Evolutionary conservation across 495 filamentous ascomycete genomes (phyloP), one percentile per base, ranked within the genome.

Genomic region (Aspergillus steynii): DNA sequence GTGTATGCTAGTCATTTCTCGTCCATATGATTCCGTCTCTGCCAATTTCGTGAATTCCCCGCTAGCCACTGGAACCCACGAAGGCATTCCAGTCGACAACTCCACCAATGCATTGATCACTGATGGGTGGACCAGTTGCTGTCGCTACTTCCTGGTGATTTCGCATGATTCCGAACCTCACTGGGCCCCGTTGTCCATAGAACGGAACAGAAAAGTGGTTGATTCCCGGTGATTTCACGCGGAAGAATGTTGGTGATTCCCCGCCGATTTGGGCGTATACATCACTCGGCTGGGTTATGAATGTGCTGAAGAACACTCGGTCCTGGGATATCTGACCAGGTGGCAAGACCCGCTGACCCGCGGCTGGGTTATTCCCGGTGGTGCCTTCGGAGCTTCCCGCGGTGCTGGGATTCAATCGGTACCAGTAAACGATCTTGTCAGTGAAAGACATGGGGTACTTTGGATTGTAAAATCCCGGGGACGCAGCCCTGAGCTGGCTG

Each of bases 381-480:
- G 71, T 75, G 1, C 73, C 76, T 25, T 67, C 66, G 53, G 65
- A 61, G 59, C 67, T 77, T 26, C 78, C 72, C 10, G 73, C 71
- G 49, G 66, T 51, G 50, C 68, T 68, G 26, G 77, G 77, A 27
- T 74, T 77, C 4, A 69, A 62, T 34, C 86, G 82, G 68, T 91
- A 91, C 88, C 88, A 90, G 56, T 82, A 86, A 14, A 83, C 75
- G 6, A 87, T 78, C 48, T 84, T 87, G 76, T 34, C 75, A 53
- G 55, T 60, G 29, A 52, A 63, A 1, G 63, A 68, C 12, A 65
- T 56, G 26, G 60, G 50, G 32, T 56, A 51, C 54, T 49, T 64
- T 2, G 61, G 53, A 10, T 56, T 32, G 57, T 56, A 54, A 25
- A 27, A 29, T 29, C 28, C 46, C 9, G 52, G 45, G n/a, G 6